These are phyloP conservation scores for Fusarium nisikadoi DNA, from an alignment of 2,329 filamentous ascomycete species.

Conservation along the genomic window DNA sequence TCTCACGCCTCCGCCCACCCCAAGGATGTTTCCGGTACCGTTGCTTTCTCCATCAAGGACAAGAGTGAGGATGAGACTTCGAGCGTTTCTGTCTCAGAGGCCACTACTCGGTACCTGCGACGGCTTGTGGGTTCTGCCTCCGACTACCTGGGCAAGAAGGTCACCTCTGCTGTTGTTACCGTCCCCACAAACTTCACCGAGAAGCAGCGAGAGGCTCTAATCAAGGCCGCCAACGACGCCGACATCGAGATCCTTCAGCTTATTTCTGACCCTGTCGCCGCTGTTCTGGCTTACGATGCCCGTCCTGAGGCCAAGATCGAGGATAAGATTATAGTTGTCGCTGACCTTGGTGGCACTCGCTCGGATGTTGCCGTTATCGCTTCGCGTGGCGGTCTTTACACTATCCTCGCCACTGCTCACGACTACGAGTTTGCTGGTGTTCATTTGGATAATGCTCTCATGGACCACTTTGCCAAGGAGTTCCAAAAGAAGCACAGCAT, in stretches of 20 bases:
- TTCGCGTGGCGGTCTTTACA: constrained; percentile 95
- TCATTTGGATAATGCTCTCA: constrained; percentile 87
- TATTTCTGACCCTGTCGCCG: constrained; percentile 89
- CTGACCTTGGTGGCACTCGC: constrained; percentile 90
- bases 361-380: constrained; percentile 92
- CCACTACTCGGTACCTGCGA: constrained; percentile 85
- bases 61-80: constrained; percentile 72
- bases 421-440: constrained; percentile 93
- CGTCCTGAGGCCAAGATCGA: constrained; percentile 76
- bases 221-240: constrained; percentile 80
- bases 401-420: constrained; percentile 89
- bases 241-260: constrained; percentile 91
- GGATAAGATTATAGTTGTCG: constrained; percentile 92
- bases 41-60: constrained; percentile 88
- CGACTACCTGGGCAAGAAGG: constrained; percentile 91
- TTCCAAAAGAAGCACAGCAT: constrained; percentile 96
- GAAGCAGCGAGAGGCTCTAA: constrained; percentile 84
- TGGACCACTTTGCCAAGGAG: constrained; percentile 98
- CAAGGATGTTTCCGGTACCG: constrained; percentile 73
- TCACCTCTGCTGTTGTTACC: constrained; percentile 94
- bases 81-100: constrained; percentile 80
- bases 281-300: constrained; percentile 91
- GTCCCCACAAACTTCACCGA: constrained; percentile 94
- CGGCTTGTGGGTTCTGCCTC: constrained; percentile 85
- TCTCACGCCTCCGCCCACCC: constrained; percentile 95